These are phyloP conservation scores for Dendrobium chrysotoxum DNA, from an alignment of 106 monocot species.

Conservation along the genomic window DNA sequence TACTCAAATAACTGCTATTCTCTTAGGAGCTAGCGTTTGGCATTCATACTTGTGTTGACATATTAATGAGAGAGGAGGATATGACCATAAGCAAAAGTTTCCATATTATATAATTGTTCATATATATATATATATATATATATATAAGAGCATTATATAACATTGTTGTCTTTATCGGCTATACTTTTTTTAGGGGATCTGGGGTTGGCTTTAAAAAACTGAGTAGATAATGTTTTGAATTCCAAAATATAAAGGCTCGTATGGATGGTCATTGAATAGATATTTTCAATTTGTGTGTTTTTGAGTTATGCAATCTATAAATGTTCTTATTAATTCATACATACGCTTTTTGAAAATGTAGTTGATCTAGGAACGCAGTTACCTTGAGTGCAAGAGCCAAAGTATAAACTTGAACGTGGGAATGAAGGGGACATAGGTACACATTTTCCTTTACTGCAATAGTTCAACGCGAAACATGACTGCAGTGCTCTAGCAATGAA, in stretches of 20 bases:
- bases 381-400: background rate
- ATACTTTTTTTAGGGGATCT: background rate
- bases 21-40: background rate
- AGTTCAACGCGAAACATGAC: background rate
- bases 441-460: background rate
- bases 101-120: too few species aligned
- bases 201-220: background rate
- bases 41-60: too few species aligned
- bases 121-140: too few species aligned
- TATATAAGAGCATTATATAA: too few species aligned
- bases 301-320: background rate
- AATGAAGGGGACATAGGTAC: background rate
- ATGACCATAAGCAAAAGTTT: too few species aligned
- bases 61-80: too few species aligned
- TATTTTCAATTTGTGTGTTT: background rate
- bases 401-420: background rate
- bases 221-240: background rate
- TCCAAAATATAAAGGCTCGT: background rate
- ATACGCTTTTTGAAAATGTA: background rate
- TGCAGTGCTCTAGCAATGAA: background rate
- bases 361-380: background rate
- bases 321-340: background rate
- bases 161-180: background rate
- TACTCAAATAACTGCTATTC: background rate
- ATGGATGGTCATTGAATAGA: background rate